phyloP scores from a whole-genome alignment of 1,284 basidiomycete species.

The Xerocomus amazonicus region DNA sequence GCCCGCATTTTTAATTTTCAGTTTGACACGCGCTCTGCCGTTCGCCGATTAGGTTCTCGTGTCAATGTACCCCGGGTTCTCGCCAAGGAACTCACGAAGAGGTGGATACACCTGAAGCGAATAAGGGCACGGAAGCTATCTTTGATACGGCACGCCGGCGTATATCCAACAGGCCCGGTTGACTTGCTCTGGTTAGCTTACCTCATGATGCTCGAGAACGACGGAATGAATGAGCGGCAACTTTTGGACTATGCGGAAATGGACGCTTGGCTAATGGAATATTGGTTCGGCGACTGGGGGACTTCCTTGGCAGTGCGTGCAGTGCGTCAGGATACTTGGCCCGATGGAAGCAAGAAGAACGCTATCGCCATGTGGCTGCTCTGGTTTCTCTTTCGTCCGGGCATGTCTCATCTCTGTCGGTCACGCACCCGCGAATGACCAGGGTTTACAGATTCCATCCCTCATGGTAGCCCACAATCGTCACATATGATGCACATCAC shows the following conservation, averaged over 20 bases:
- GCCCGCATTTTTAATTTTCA: conserved; percentile 61
- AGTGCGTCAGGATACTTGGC: conserved; percentile 49
- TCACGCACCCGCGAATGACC: conserved; percentile 1
- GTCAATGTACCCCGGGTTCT: conserved; percentile 42
- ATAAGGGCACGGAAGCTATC: conserved; percentile 44
- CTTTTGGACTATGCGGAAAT: conserved; percentile 54
- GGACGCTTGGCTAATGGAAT: conserved; percentile 47
- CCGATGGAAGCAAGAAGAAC: conserved; percentile 47
- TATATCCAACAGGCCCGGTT: conserved; percentile 24
- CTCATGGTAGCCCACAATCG: conserved; percentile 37
- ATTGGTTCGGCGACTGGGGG: conserved; percentile 50
- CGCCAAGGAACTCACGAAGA: conserved; percentile 53
- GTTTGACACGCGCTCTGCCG: conserved; percentile 62
- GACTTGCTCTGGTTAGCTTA: conserved; percentile 65
- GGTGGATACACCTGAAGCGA: conserved; percentile 52
- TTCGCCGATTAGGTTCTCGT: conserved; percentile 50
- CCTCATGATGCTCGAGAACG: conserved; percentile 77
- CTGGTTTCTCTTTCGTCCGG: conserved; percentile 62
- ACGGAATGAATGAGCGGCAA: conserved; percentile 71
- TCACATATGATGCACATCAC: conserved; percentile 47
- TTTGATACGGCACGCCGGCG: conserved; percentile 27
- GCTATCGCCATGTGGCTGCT: conserved; percentile 70
- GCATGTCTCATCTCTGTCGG: conserved; percentile 37
- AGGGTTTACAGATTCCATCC: conserved; percentile 37
- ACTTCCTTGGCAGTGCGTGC: conserved; percentile 40